Conservation (phyloP, 768 basidiomycete genomes). For the Leucocoprinus leucothites region DNA sequence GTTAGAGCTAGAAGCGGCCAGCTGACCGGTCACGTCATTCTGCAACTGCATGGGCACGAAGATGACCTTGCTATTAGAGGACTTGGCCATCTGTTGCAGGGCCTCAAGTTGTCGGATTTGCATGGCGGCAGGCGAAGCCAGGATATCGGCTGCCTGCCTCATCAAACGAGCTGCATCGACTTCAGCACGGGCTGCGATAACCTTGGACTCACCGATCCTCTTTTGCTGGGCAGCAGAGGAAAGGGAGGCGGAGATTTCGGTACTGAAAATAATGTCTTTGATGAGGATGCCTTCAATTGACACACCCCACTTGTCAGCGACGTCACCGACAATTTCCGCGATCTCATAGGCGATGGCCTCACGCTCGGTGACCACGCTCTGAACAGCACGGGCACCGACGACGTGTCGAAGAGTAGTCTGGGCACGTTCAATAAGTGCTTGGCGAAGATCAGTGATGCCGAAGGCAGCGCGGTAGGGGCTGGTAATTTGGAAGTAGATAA, state of each 20-base stretch:
- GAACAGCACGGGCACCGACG: conserved; percentile 92
- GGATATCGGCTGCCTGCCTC: conserved; percentile 95
- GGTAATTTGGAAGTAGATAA: conserved; percentile 89
- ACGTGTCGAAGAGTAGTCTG: conserved; percentile 98
- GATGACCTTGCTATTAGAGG: conserved; percentile 84
- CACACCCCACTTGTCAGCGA: conserved; percentile 96
- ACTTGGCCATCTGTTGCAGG: conserved; percentile 91
- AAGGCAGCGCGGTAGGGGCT: conserved; percentile 94
- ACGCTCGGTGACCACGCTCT: conserved; percentile 93
- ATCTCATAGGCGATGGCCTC: conserved; percentile 97
- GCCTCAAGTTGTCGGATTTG: conserved; percentile 97
- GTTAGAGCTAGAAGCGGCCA: conserved; percentile 30
- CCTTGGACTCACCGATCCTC: conserved; percentile 94
- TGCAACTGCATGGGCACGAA: conserved; percentile 94
- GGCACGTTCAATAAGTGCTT: conserved; percentile 79
- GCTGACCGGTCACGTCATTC: conserved; percentile 59
- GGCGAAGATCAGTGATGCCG: conserved; percentile 86
- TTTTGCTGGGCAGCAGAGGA: conserved; percentile 97
- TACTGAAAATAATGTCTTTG: conserved; percentile 91
- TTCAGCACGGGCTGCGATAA: conserved; percentile 93
- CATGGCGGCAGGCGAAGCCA: conserved; percentile 95
- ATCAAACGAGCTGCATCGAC: conserved; percentile 94
- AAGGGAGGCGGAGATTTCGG: conserved; percentile 86
- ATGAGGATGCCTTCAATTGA: conserved; percentile 94
- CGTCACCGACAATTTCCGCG: conserved; percentile 90